Conservation (phyloP, 2,329 filamentous ascomycete genomes). For the Aspergillus sojae region DNA sequence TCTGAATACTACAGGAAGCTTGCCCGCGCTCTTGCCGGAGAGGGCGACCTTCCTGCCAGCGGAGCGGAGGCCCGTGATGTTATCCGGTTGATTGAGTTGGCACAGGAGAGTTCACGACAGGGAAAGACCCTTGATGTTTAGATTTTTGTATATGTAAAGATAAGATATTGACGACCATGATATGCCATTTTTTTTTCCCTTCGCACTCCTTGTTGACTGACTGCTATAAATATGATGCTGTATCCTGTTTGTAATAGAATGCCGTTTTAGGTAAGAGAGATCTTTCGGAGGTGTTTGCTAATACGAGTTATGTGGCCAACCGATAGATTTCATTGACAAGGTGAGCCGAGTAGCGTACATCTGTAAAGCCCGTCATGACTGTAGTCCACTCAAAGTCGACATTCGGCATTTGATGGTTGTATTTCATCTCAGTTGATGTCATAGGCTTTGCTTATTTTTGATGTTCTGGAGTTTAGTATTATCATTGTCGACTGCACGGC, state of each 20-base stretch:
- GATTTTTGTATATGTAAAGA: background rate
- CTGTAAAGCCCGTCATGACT: background rate
- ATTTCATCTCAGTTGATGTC: too few relatives aligned
- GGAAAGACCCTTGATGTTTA: constrained; percentile 52
- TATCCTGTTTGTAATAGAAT: background rate
- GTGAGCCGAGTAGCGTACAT: background rate
- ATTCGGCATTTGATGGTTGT: too few relatives aligned
- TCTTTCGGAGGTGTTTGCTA: background rate
- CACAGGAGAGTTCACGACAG: constrained; percentile 55
- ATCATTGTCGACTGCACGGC: background rate
- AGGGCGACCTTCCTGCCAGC: constrained; percentile 57
- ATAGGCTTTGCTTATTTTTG: background rate
- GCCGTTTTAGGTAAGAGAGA: background rate
- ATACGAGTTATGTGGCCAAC: background rate
- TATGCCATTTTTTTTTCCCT: background rate
- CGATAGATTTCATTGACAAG: background rate
- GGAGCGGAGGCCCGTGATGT: constrained; percentile 57
- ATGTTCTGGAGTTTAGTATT: background rate
- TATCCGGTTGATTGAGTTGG: constrained; percentile 60
- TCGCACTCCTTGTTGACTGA: background rate
- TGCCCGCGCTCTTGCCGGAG: constrained; percentile 56
- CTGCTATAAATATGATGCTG: background rate
- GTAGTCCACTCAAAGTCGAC: too few relatives aligned
- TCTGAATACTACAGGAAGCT: constrained; percentile 65
- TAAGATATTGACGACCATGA: background rate